Evolutionary conservation across 441 rosid genomes (phyloP), one percentile per base, ranked within the genome.

Genomic region (Pelargonium exstipulatum): DNA sequence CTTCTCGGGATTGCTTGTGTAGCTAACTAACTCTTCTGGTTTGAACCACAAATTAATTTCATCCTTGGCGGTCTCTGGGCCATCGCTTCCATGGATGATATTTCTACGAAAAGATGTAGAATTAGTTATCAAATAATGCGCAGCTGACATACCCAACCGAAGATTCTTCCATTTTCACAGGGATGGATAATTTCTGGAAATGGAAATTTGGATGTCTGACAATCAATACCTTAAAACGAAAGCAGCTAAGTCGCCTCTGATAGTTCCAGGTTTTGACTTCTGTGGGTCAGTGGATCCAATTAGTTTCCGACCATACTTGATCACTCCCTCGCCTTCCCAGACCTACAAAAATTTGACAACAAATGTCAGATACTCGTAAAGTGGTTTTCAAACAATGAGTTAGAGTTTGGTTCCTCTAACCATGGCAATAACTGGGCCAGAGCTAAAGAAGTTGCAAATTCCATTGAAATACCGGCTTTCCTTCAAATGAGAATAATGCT

Each of bases 311-410:
- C 98, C 96, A 16, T 94, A 94, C 68, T 73, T 87, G 10, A 91
- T 91, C 76, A 88, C 98, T n/a, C 95, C 98, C 77, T 94, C 98
- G 74, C 98, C 98, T 83, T 91, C 98, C 98, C 98, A 94, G 13
- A 93, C 97, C 98, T 93, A 69, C 57, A 72, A 6, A 61, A 72
- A 67, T 57, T 60, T 9, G 3, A 18, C 20, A 49, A 62, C 66
- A 49, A 57, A 55, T 70, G 62, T 73, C 32, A 29, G 40, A 48
- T n/a, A 32, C n/a, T 57, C 2, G 6, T 6, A 43, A 67, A 29
- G 18, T 55, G 42, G 45, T 10, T 5, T 29, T 18, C 71, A 55
- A 20, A 18, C 16, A 13, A 18, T 26, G 26, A 32, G 61, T 53
- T 58, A 61, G 46, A 24, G 49, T 22, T 24, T 24, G 29, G 29